phyloP scores from a whole-genome alignment of 2,329 filamentous ascomycete species.

The Microcyclospora pomicola region DNA sequence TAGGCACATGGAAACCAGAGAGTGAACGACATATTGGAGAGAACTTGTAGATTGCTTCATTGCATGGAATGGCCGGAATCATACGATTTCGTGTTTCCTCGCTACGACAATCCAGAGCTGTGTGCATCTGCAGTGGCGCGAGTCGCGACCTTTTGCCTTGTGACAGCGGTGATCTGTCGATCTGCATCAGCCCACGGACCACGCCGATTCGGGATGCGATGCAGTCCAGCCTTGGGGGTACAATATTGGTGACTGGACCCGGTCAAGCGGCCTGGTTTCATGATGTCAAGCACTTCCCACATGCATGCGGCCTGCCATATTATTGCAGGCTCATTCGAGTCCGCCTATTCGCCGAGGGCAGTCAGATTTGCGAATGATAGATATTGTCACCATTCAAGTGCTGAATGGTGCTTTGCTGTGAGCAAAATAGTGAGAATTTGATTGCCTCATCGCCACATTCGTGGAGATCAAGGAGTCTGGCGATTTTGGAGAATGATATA shows the following conservation, averaged over 20 bases:
- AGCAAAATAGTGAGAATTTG: no score
- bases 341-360: background rate
- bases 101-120: background rate
- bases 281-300: background rate
- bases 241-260: no score
- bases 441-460: no score
- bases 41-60: constrained; percentile 3
- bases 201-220: background rate
- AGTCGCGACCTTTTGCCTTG: background rate
- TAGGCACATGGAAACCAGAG: constrained; percentile 66
- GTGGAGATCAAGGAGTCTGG: no score
- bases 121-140: background rate
- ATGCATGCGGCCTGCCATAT: background rate
- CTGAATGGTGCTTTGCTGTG: no score
- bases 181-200: background rate
- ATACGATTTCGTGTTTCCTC: background rate
- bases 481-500: no score
- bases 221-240: background rate
- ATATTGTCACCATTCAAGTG: constrained; percentile 1
- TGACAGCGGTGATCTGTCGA: background rate
- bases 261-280: background rate
- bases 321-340: background rate
- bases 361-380: background rate
- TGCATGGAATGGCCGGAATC: background rate
- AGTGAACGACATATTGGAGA: constrained; percentile 54